Percentiles rank a stretch among this genome's conserved stretches.
Conservation (phyloP, 192 early-diverging fungal genomes). For the Spinellus fusiger region DNA sequence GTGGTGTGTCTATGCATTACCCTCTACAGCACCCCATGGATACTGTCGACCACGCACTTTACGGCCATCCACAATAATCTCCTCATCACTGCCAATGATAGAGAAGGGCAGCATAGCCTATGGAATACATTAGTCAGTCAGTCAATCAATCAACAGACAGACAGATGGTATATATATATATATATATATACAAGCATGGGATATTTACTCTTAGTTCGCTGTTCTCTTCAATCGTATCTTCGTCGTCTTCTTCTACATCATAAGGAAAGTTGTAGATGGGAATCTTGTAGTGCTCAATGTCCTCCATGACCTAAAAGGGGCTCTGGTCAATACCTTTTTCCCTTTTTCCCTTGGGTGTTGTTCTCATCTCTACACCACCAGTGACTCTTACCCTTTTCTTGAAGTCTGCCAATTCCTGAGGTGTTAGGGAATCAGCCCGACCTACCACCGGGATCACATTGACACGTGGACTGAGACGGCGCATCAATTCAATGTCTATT, state of each 20-base stretch:
- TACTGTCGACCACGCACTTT: conserved; percentile 89
- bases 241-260: conserved; percentile 92
- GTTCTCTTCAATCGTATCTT: conserved; percentile 98
- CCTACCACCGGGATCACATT: conserved; percentile 98
- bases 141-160: background rate
- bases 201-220: conserved; percentile 69
- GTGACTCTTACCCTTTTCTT: conserved; percentile 59
- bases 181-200: background rate
- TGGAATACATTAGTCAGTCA: too few species aligned
- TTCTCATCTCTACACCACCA: background rate
- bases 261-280: conserved; percentile 98
- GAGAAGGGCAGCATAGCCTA: conserved; percentile 84
- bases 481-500: conserved; percentile 93
- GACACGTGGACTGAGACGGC: conserved; percentile 80
- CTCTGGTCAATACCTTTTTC: conserved; percentile 55
- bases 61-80: conserved; percentile 78
- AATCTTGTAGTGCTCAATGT: conserved; percentile 92
- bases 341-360: conserved; percentile 14
- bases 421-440: conserved; percentile 88
- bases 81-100: conserved; percentile 91
- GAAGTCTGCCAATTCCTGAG: conserved; percentile 77
- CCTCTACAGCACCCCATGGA: conserved; percentile 94
- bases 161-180: background rate
- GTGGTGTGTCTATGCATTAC: conserved; percentile 17
- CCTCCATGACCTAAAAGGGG: conserved; percentile 75